Conservation (phyloP, 2,329 filamentous ascomycete genomes). For the Talaromyces sp. region DNA sequence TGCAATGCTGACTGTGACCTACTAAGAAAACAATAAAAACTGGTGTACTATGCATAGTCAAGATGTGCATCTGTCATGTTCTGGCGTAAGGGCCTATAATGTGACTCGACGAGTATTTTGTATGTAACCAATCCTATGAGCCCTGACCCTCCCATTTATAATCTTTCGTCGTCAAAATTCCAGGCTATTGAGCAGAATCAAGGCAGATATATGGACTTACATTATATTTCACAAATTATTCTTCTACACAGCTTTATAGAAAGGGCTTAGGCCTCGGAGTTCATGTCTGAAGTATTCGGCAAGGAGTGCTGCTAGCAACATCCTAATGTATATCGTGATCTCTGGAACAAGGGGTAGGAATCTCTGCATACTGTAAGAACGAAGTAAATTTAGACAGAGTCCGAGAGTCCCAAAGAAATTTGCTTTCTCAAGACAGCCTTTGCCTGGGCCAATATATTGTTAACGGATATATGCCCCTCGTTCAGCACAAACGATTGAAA, state of each 20-base stretch:
- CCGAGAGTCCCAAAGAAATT: background rate
- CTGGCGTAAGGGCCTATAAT: background rate
- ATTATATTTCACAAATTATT: background rate
- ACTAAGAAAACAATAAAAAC: background rate
- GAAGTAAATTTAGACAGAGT: background rate
- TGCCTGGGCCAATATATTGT: background rate
- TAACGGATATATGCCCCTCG: background rate
- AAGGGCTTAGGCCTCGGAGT: background rate
- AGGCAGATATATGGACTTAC: background rate
- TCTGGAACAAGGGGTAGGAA: background rate
- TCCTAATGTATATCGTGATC: background rate
- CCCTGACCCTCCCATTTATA: background rate
- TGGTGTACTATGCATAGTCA: background rate
- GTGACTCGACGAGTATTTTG: background rate
- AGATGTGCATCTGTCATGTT: background rate
- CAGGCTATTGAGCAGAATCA: too few relatives aligned
- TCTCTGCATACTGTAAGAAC: background rate
- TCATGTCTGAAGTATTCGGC: background rate
- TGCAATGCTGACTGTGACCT: background rate
- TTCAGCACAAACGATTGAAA: background rate
- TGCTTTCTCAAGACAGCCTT: background rate
- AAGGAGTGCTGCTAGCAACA: background rate
- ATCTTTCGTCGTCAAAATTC: background rate
- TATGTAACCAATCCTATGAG: background rate
- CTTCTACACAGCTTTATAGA: background rate